Evolutionary conservation across 495 filamentous ascomycete genomes (phyloP).

Genomic region (Poronia punctata): DNA sequence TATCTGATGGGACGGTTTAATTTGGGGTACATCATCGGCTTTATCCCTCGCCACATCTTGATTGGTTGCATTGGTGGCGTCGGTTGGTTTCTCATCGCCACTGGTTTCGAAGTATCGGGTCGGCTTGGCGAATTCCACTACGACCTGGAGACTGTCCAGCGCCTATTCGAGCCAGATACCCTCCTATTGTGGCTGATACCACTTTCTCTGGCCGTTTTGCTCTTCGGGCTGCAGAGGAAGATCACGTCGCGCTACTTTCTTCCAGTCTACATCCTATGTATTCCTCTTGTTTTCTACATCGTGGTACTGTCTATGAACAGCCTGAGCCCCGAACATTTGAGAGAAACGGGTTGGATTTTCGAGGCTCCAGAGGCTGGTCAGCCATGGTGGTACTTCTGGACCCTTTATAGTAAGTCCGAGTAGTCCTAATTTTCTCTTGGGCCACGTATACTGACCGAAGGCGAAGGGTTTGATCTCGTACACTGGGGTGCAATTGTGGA

Average conservation of each 20-base stretch:
- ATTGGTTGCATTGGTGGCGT: conserved; percentile 97
- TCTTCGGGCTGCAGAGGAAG: conserved; percentile 66
- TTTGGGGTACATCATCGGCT: conserved; percentile 86
- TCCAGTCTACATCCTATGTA: conserved; percentile 76
- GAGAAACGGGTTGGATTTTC: conserved; percentile 81
- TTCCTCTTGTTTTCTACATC: conserved; percentile 76
- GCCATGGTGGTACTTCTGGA: conserved; percentile 96
- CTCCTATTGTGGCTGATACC: conserved; percentile 79
- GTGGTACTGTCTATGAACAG: conserved; percentile 59
- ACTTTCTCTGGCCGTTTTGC: conserved; percentile 64
- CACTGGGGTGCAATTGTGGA: conserved; percentile 74
- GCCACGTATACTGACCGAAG: conserved; percentile 23
- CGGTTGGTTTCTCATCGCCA: conserved; percentile 89
- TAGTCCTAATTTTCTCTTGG: too few species aligned
- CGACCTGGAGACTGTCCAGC: conserved; percentile 62
- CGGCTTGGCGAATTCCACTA: conserved; percentile 79
- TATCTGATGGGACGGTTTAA: conserved; percentile 79
- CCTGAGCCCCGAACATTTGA: conserved; percentile 55
- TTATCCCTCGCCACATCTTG: conserved; percentile 92
- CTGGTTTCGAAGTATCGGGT: conserved; percentile 91
- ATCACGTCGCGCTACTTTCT: conserved; percentile 75
- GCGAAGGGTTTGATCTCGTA: conserved; percentile 60
- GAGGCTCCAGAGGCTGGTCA: conserved; percentile 72
- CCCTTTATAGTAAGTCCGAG: conserved; percentile 67
- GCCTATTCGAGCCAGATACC: conserved; percentile 63